phyloP scores from a whole-genome alignment of 192 early-diverging fungal species.

The Gonapodya sp. region DNA sequence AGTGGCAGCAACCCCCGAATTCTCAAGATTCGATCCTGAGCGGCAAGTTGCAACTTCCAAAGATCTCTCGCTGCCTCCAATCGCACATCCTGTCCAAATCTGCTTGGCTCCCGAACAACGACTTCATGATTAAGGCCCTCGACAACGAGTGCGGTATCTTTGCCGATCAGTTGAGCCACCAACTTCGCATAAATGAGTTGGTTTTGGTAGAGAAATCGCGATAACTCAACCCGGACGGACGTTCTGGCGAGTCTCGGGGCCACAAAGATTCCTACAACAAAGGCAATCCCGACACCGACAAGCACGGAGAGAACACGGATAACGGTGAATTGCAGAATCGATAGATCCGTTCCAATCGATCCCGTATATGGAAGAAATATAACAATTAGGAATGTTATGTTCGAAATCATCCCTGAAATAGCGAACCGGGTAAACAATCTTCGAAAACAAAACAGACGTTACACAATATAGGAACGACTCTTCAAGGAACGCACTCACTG shows the following conservation, averaged over 20 bases:
- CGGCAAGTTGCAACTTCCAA: not conserved
- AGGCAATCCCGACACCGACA: not conserved
- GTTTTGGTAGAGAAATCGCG: not conserved
- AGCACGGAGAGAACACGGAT: not conserved
- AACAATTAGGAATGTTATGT: not conserved
- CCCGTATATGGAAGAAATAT: not conserved
- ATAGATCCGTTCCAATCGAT: not conserved
- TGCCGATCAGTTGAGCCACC: not conserved
- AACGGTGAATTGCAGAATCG: not conserved
- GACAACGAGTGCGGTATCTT: not conserved
- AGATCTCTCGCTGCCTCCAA: no score
- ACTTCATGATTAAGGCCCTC: no score
- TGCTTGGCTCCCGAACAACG: no score
- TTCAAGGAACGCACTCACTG: not conserved
- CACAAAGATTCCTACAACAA: not conserved
- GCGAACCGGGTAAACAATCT: not conserved
- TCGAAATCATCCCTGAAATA: not conserved
- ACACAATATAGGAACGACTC: not conserved
- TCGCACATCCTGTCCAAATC: no score
- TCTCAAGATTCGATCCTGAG: not conserved
- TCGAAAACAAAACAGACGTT: not conserved
- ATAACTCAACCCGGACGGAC: not conserved
- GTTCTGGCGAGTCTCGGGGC: not conserved
- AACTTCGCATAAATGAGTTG: not conserved
- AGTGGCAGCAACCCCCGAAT: not conserved